Conservation (phyloP, 148 eudicot genomes). For the Rhododendron ovatum region DNA sequence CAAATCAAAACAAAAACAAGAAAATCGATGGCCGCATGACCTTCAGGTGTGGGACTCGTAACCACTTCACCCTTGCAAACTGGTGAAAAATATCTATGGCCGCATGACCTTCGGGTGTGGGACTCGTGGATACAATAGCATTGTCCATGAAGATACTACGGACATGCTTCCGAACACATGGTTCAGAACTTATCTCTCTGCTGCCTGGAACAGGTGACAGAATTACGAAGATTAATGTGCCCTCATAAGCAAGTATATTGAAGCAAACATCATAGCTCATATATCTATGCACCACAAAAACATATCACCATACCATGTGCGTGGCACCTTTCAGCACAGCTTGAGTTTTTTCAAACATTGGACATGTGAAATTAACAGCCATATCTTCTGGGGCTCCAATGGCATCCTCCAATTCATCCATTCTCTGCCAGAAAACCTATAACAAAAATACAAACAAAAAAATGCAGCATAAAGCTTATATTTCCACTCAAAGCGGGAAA, state of each 20-base stretch:
- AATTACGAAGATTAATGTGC: neutral
- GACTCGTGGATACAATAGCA: constrained; percentile 78
- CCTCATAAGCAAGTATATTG: constrained; percentile 1
- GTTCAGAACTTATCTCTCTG: constrained; percentile 92
- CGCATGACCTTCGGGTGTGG: constrained; percentile 71
- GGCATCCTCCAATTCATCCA: no score
- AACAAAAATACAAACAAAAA: no score
- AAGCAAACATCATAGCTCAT: neutral
- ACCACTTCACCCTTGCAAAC: constrained; percentile 87
- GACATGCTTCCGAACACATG: constrained; percentile 81
- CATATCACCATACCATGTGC: constrained; percentile 69
- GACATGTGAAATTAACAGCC: constrained; percentile 23
- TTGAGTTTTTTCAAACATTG: constrained; percentile 74
- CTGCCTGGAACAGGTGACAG: constrained; percentile 50
- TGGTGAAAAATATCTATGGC: constrained; percentile 77
- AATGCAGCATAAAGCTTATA: no score
- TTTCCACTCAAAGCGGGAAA: no score
- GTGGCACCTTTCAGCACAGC: constrained; percentile 85
- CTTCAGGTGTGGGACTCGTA: constrained; percentile 9
- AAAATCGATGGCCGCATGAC: no score
- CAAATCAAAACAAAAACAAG: no score
- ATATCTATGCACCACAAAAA: neutral
- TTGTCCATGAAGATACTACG: constrained; percentile 84
- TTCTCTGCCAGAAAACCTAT: no score
- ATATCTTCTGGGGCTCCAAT: no score